A percentile compares a stretch with the other conserved stretches of the same genome.
Evolutionary conservation across 257 asterid genomes (phyloP).

Genomic region (Rubia yunnanensis): DNA sequence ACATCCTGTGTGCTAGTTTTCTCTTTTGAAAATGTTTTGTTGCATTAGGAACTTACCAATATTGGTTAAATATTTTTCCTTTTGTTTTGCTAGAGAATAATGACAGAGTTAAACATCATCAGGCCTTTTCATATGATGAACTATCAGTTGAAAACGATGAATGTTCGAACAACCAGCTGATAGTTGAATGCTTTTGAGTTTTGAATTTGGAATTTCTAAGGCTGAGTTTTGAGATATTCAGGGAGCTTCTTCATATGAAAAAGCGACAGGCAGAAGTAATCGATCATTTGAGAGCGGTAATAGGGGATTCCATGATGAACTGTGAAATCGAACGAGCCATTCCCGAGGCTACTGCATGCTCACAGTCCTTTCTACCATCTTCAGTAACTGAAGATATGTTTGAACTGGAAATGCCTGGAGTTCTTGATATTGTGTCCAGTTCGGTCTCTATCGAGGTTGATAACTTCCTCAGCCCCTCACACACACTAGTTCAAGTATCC

Average conservation of each 20-base stretch:
- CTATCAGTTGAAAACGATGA: background rate
- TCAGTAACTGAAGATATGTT: constrained; percentile 41
- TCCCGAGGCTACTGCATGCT: constrained; percentile 45
- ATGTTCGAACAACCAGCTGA: background rate
- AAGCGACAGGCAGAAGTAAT: constrained; percentile 46
- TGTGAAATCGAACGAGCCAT: constrained; percentile 56
- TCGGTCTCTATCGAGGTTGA: constrained; percentile 40
- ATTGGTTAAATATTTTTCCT: background rate
- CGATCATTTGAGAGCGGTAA: constrained; percentile 23
- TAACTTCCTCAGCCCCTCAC: constrained; percentile 57
- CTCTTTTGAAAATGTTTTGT: background rate
- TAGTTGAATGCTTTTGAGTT: background rate
- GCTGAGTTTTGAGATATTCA: too few species aligned
- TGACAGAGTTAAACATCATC: background rate
- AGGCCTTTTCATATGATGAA: background rate
- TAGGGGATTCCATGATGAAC: constrained; percentile 54
- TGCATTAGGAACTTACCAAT: background rate
- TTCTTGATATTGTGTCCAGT: constrained; percentile 16
- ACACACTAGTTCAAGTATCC: constrained; percentile 50
- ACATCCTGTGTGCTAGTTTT: background rate
- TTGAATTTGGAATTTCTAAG: background rate
- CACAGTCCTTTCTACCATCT: constrained; percentile 45
- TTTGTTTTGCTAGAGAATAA: background rate
- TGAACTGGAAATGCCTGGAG: constrained; percentile 23
- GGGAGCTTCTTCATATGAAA: constrained; percentile 54